Evolutionary conservation across 106 monocot genomes (phyloP), one percentile per base, ranked within the genome.

Genomic region (Xerophyta viscosa): DNA sequence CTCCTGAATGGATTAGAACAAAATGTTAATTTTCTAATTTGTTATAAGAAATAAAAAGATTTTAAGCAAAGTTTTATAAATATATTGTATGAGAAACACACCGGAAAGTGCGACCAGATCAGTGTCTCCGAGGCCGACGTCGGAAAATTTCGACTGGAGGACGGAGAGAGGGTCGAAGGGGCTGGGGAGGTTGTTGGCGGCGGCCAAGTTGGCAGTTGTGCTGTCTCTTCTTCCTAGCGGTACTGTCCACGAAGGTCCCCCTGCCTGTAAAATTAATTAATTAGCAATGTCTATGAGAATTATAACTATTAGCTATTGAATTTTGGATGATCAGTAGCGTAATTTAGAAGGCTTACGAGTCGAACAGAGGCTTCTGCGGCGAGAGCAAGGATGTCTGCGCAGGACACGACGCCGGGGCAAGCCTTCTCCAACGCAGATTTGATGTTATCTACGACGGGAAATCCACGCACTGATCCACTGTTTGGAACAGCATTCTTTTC

Each of bases 311-410:
- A 6, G 33, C 11, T 5, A 5, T 6, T 33, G 33, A 33, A 33
- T 33, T 33, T 5, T 33, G 5, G n/a, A n/a, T 11, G 5, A 6
- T 11, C 10, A 46, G 20, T 13, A n/a, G n/a, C 17, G 43, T 12
- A 62, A 39, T 31, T 29, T 21, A 8, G 21, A 9, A 19, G 25
- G 47, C 54, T 52, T 37, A 81, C 81, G 20, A 76, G 30, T 8
- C 7, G 18, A 31, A 77, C 77, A 7, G 72, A 65, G 13, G 72
- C 70, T 18, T 70, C 56, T 0, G 73, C 66, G 0, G 84, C 67
- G 6, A 83, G 20, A 39, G 69, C 65, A 17, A 83, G 56, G 28
- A 75, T 73, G 50, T 78, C 78, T 21, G 84, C 71, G 48, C 84
- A 78, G 0, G 83, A 84, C 48, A 78, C 72, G 2, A 65, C 57